Base-by-base conservation (phyloP, 2,329 filamentous ascomycete genomes). In the Phaeosphaeria sp. region DNA sequence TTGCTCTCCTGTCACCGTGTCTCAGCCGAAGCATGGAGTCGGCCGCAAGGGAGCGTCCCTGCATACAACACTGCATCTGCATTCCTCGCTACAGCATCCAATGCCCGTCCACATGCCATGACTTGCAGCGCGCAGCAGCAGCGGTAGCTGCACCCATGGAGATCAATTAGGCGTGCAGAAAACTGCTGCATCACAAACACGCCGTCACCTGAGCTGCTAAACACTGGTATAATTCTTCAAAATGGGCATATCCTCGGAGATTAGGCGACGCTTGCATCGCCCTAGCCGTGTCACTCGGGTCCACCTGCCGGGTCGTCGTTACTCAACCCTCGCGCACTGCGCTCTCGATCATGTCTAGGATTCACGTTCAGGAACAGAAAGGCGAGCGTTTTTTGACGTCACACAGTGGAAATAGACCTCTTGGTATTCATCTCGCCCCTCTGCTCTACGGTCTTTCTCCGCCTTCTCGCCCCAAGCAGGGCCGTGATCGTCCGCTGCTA, bases 251-350 rank as follows among this genome's bases (percentile, higher is more conserved):
- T 23, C 18, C 21, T 69, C 72, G 71, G 72, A 72, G 60, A 74
- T 72, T 71, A 65, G 51, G 51, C 50, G 56, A 56, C 63, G 62
- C 63, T 69, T 66, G 50, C 57, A 60, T 64, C 64, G 57, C 61
- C 60, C 63, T 68, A 65, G 60, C 64, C 66, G 27, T 36, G 55
- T 64, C 52, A 61, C 57, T 54, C 55, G 57, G 64, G 51, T 56
- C 63, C 57, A 63, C 62, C 54, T 54, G 54, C 59, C 54, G 27
- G 47, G 30, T 36, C 41, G 50, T 54, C 36, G 58, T 61, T 61
- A 50, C 60, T 56, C 53, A 27, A 62, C 33, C 52, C 36, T 59
- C 59, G 44, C 44, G 46, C 47, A 49, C 41, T 50, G 52, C 20
- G 20, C 42, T 33, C 58, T 56, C 54, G 50, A 52, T 46, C 56